Evolutionary conservation across 495 filamentous ascomycete species (phyloP), one percentile per base, ranked within the genome.

Genomic region (Aspergillus funiculosus): DNA sequence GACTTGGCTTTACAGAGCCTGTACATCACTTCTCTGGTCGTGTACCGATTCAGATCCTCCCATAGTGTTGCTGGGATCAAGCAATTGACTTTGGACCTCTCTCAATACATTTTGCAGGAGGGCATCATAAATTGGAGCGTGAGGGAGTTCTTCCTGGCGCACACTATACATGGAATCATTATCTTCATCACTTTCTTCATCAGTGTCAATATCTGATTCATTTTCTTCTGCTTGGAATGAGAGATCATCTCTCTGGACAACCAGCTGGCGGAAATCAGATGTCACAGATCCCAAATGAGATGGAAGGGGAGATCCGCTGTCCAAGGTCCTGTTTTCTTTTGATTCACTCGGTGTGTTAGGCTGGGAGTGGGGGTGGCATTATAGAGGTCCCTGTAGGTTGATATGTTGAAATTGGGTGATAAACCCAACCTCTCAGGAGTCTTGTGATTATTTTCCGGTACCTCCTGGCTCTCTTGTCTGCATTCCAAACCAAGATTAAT

Each of bases 331-430:
- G 2, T 11, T 17, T 17, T 17, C n/a, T 2, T 5, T n/a, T n/a
- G 22, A 15, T 10, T 19, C 20, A 6, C 13, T 30, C 14, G 9
- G 2, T 5, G 34, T 15, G 11, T 5, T n/a, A 13, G 24, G 13
- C 15, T 19, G 9, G 43, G 43, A 19, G 6, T 46, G 10, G 43
- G 34, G 24, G 43, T 39, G 3, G 34, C 34, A n/a, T 46, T 38
- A 26, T 46, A 39, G 17, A 46, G 25, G 17, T 31, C 34, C 13
- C 43, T 15, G 26, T 46, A 46, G n/a, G 43, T 46, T 10, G 43
- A 45, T 20, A 43, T 28, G 21, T 14, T 18, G 21, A 20, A 21
- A n/a, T 11, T 26, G n/a, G 42, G 14, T 7, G 31, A 18, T 27
- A 45, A 17, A 10, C 11, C 8, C 35, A 14, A 20, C 7, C 20